Conservation (phyloP, 495 filamentous ascomycete species). For the Lepidopterella palustris region DNA sequence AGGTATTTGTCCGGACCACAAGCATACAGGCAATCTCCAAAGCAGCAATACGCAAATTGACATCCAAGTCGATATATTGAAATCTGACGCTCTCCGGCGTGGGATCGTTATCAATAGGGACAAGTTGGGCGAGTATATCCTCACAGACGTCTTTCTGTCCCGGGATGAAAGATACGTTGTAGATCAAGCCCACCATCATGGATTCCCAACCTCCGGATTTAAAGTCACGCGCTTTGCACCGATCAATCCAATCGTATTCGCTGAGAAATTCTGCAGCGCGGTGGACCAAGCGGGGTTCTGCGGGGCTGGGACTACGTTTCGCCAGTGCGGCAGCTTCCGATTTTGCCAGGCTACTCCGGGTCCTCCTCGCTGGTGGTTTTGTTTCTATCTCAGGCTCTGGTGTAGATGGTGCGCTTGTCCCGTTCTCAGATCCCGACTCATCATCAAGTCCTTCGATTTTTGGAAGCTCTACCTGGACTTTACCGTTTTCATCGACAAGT, state of each 20-base stretch:
- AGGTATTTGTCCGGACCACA: slow-evolving; percentile 73
- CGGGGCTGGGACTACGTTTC: slow-evolving; percentile 24
- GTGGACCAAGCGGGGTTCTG: slow-evolving; percentile 30
- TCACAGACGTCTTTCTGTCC: slow-evolving; percentile 66
- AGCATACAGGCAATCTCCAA: slow-evolving; percentile 85
- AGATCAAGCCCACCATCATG: slow-evolving; percentile 78
- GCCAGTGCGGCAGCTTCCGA: slow-evolving; percentile 54
- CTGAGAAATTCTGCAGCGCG: slow-evolving; percentile 73
- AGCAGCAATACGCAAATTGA: slow-evolving; percentile 73
- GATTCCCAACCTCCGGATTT: slow-evolving; percentile 84
- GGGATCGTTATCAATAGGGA: slow-evolving; percentile 66
- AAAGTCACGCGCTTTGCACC: slow-evolving; percentile 76
- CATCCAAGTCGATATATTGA: slow-evolving; percentile 67
- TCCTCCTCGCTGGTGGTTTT: slow-evolving; percentile 51
- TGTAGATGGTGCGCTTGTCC: slow-evolving; percentile 11
- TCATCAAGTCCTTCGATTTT: slow-evolving; percentile 60
- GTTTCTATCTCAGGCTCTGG: slow-evolving; percentile 53
- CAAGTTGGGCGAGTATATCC: slow-evolving; percentile 68
- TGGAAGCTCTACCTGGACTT: slow-evolving; percentile 70
- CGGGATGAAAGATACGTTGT: slow-evolving; percentile 74
- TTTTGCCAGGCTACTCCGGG: slow-evolving; percentile 77
- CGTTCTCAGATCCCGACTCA: slow-evolving; percentile 40
- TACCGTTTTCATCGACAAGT: slow-evolving; percentile 72
- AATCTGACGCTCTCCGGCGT: slow-evolving; percentile 58
- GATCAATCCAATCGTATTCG: slow-evolving; percentile 75